Evolutionary conservation across 257 asterid species (phyloP).

Genomic region (Solanum tarijense): DNA sequence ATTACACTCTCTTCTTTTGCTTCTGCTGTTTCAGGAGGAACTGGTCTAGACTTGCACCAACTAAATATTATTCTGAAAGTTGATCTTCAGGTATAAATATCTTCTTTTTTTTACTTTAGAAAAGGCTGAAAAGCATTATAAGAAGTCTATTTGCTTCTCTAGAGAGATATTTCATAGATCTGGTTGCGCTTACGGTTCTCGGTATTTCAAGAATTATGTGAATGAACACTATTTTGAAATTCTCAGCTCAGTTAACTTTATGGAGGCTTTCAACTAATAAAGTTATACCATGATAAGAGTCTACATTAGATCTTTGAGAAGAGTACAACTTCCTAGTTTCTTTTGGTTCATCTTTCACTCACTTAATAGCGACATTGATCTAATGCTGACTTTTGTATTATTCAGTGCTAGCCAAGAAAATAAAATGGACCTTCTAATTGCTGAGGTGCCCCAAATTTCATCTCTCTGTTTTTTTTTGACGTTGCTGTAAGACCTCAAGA

Average conservation of each 20-base stretch:
- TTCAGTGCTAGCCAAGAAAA: neutral
- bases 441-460: neutral
- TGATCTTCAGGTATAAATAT: conserved; percentile 75
- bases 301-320: neutral
- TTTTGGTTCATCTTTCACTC: neutral
- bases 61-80: conserved; percentile 86
- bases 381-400: neutral
- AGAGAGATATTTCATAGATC: neutral
- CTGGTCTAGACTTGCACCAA: conserved; percentile 89
- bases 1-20: conserved; percentile 89
- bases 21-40: conserved; percentile 80
- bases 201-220: neutral
- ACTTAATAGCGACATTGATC: neutral
- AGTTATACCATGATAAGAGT: neutral
- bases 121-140: neutral
- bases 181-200: neutral
- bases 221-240: neutral
- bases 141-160: neutral
- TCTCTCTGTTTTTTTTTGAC: neutral
- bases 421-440: neutral
- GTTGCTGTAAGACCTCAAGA: neutral
- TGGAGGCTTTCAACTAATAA: neutral
- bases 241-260: neutral
- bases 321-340: neutral
- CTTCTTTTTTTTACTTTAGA: neutral